These are phyloP conservation scores for Plasmodium adleri DNA, from an alignment of 169 alveolate species.

Conservation along the genomic window DNA sequence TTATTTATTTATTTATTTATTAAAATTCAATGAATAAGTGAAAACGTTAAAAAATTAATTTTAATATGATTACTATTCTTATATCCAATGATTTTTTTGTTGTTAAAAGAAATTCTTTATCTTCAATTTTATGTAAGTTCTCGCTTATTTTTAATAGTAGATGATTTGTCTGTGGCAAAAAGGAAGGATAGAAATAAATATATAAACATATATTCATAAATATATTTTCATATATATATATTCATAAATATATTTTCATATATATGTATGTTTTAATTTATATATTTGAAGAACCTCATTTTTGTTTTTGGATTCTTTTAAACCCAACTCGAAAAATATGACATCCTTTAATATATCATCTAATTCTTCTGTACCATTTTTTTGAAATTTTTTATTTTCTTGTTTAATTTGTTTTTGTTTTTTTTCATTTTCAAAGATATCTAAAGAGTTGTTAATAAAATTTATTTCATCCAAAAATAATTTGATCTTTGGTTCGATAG, in stretches of 20 bases:
- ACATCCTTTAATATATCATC: conserved; percentile 55
- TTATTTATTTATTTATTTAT: background rate
- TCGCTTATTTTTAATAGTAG: conserved; percentile 33
- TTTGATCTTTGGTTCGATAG: conserved; percentile 40
- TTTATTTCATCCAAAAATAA: conserved; percentile 46
- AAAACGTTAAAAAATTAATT: background rate
- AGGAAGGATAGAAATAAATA: background rate
- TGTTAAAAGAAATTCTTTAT: conserved; percentile 53
- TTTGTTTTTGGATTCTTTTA: conserved; percentile 17
- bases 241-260: background rate
- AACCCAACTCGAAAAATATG: conserved; percentile 44
- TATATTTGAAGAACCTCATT: background rate
- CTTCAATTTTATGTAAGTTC: conserved; percentile 23
- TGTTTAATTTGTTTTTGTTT: conserved; percentile 4
- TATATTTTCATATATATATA: background rate
- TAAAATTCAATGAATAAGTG: background rate
- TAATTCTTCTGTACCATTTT: background rate
- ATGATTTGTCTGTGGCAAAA: conserved; percentile 21
- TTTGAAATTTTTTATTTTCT: background rate
- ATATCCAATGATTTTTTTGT: conserved; percentile 52
- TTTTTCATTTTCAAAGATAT: conserved; percentile 28
- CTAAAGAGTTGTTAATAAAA: conserved; percentile 39
- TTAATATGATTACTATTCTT: conserved; percentile 28
- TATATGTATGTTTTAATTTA: background rate
- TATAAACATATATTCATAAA: background rate